phyloP scores from a whole-genome alignment of 805 yeast genomes.

The Kuraishia capsulata region DNA sequence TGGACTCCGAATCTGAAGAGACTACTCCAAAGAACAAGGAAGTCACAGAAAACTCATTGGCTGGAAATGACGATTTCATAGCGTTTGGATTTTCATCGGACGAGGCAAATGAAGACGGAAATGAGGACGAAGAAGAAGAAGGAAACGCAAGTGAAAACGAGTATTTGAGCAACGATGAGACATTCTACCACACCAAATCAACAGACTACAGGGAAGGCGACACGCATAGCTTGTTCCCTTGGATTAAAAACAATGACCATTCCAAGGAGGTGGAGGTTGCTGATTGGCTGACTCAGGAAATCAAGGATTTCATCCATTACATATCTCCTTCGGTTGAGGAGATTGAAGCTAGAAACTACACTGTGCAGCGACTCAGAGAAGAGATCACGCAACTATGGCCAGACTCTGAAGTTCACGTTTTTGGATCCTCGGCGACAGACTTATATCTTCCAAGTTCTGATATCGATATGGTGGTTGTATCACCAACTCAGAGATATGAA shows the following conservation, averaged over 20 bases:
- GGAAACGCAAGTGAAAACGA: slow-evolving; percentile 28
- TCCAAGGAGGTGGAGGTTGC: slow-evolving; percentile 68
- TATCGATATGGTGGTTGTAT: slow-evolving; percentile 83
- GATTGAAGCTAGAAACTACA: slow-evolving; percentile 53
- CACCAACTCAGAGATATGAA: slow-evolving; percentile 49
- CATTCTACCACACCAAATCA: slow-evolving; percentile 17
- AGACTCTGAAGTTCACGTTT: slow-evolving; percentile 70
- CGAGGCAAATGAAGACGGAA: slow-evolving; percentile 22
- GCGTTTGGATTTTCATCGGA: slow-evolving; percentile 44
- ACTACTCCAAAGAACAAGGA: neutral
- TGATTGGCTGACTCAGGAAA: slow-evolving; percentile 82
- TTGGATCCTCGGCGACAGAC: slow-evolving; percentile 94
- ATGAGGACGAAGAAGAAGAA: slow-evolving; percentile 16
- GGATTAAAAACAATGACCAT: slow-evolving; percentile 76
- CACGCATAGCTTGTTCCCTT: slow-evolving; percentile 42
- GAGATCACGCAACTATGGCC: slow-evolving; percentile 62
- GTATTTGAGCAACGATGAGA: slow-evolving; percentile 36
- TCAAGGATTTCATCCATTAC: slow-evolving; percentile 74
- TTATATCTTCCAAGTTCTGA: slow-evolving; percentile 91
- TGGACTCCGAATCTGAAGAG: neutral
- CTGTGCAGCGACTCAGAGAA: slow-evolving; percentile 50
- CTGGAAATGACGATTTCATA: slow-evolving; percentile 43
- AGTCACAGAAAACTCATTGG: slow-evolving; percentile 22
- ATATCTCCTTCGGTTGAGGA: slow-evolving; percentile 79
- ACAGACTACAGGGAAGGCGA: slow-evolving; percentile 15